A percentile compares a stretch with the other conserved stretches of the same genome.
phyloP scores from a whole-genome alignment of 495 filamentous ascomycete species.

The Tuber borchii region DNA sequence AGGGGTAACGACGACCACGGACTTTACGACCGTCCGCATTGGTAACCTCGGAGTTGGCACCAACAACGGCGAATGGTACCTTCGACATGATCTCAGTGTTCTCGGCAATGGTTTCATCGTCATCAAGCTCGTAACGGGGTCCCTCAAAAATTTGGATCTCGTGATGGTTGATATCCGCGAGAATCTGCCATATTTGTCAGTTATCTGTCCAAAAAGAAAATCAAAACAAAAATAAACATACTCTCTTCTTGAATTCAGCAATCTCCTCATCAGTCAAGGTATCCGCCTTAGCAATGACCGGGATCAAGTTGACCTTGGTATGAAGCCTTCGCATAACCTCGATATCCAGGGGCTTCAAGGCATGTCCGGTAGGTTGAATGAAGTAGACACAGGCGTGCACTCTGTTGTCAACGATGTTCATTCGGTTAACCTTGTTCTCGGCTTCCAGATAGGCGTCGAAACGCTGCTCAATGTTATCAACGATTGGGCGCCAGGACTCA shows the following conservation, averaged over 20 bases:
- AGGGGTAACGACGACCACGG: constrained; percentile 92
- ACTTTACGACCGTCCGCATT: constrained; percentile 90
- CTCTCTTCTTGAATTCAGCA: constrained; percentile 82
- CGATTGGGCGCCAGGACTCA: constrained; percentile 96
- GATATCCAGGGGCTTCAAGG: constrained; percentile 97
- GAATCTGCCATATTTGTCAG: constrained; percentile 58
- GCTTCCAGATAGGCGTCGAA: constrained; percentile 97
- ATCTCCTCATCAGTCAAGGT: constrained; percentile 97
- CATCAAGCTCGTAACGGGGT: constrained; percentile 94
- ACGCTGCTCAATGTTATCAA: constrained; percentile 98
- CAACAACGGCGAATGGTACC: constrained; percentile 96
- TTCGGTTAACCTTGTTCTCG: constrained; percentile 99
- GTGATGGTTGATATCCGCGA: constrained; percentile 93
- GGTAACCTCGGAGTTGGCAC: constrained; percentile 86
- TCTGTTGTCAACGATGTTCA: constrained; percentile 98
- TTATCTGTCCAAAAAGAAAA: constrained; percentile 1
- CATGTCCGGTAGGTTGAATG: constrained; percentile 97
- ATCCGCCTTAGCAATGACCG: constrained; percentile 97
- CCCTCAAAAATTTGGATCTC: constrained; percentile 98
- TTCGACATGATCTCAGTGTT: constrained; percentile 99
- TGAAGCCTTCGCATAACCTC: constrained; percentile 98
- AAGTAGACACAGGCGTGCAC: constrained; percentile 99
- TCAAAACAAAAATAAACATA: constrained; percentile 48
- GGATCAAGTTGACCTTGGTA: constrained; percentile 99
- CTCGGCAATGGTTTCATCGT: constrained; percentile 98